phyloP scores from a whole-genome alignment of 225 moss, liverwort and hornwort genomes.

The Ulota crispa region DNA sequence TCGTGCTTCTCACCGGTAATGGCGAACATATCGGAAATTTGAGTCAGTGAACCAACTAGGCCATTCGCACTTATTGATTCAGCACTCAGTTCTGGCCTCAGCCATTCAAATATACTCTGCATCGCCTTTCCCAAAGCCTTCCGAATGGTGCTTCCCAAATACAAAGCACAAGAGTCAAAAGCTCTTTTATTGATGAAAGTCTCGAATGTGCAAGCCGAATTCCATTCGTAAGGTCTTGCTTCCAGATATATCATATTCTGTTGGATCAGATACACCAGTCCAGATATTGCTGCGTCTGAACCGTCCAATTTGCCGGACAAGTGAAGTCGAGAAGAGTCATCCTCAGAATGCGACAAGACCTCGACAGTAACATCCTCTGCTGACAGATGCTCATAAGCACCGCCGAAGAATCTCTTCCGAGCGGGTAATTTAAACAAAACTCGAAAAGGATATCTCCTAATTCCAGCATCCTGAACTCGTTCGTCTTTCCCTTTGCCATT shows the following conservation, averaged over 20 bases:
- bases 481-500: constrained; percentile 36
- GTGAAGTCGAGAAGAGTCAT: constrained; percentile 41
- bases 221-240: constrained; percentile 44
- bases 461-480: constrained; percentile 30
- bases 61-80: constrained; percentile 46
- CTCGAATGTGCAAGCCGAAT: constrained; percentile 51
- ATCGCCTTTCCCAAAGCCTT: constrained; percentile 56
- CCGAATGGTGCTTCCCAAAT: constrained; percentile 36
- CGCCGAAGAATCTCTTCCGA: constrained; percentile 28
- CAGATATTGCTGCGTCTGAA: constrained; percentile 66
- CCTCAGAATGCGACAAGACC: constrained; percentile 34
- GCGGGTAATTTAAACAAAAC: constrained; percentile 44
- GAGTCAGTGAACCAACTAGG: constrained; percentile 35
- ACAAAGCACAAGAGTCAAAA: constrained; percentile 50
- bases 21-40: constrained; percentile 27
- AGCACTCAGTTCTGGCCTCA: constrained; percentile 83
- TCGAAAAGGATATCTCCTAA: constrained; percentile 22
- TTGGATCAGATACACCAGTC: constrained; percentile 66
- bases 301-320: constrained; percentile 75
- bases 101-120: constrained; percentile 74
- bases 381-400: constrained; percentile 51
- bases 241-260: constrained; percentile 48
- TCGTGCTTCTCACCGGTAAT: constrained; percentile 41
- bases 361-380: constrained; percentile 53
- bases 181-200: constrained; percentile 54